A percentile compares a stretch with the other conserved stretches of the same genome.
Evolutionary conservation across 495 filamentous ascomycete species (phyloP).

Genomic region (Aspergillus mulundensis): DNA sequence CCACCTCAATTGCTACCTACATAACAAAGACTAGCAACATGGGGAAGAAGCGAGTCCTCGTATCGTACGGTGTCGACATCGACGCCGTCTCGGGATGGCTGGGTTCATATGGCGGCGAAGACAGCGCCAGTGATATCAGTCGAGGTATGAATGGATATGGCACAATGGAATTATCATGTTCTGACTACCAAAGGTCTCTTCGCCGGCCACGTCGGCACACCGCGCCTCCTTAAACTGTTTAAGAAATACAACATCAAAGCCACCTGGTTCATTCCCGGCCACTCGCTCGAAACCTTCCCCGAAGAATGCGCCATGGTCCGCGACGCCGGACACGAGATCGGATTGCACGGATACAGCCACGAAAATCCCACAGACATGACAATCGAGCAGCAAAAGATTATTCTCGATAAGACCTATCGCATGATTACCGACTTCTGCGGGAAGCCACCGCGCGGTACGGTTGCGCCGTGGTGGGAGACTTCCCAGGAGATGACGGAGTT

Average conservation of each 20-base stretch:
- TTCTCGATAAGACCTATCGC: constrained; percentile 72
- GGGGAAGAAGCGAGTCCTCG: constrained; percentile 59
- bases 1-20: not conserved
- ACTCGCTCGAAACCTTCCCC: constrained; percentile 74
- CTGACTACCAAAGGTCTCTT: constrained; percentile 50
- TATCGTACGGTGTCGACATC: constrained; percentile 57
- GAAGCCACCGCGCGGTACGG: constrained; percentile 67
- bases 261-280: constrained; percentile 80
- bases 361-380: constrained; percentile 73
- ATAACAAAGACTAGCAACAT: constrained; percentile 26
- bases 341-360: constrained; percentile 70
- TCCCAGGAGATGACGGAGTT: constrained; percentile 63
- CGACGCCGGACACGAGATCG: constrained; percentile 78
- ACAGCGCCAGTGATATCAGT: constrained; percentile 64
- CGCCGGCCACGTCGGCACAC: constrained; percentile 68
- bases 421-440: constrained; percentile 70
- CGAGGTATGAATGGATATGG: constrained; percentile 37
- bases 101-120: constrained; percentile 68
- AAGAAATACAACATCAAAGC: constrained; percentile 77
- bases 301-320: constrained; percentile 69
- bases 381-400: constrained; percentile 67
- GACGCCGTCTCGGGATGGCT: constrained; percentile 72
- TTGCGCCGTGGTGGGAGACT: constrained; percentile 66
- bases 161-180: too few species aligned
- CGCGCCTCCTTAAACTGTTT: constrained; percentile 69